These are phyloP conservation scores for Neurospora sp. DNA, from an alignment of 495 filamentous ascomycete species.

Conservation along the genomic window DNA sequence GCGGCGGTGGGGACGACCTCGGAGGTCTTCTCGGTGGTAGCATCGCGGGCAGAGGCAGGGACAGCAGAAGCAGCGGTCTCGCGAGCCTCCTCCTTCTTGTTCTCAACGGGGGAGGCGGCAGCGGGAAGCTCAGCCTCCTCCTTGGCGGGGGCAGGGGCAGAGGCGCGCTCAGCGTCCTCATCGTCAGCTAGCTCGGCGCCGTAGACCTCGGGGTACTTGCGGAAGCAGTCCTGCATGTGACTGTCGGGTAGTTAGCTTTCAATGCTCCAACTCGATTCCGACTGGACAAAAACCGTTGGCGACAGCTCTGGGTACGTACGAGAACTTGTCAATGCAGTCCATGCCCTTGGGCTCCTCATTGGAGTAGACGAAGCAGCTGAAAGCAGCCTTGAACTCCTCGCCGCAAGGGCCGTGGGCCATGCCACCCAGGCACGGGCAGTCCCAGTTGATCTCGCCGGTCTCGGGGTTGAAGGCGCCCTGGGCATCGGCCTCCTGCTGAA, in stretches of 20 bases:
- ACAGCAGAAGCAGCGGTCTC: background rate
- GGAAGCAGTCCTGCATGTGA: slow-evolving; percentile 96
- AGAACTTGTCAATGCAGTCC: slow-evolving; percentile 97
- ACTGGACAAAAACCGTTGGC: background rate
- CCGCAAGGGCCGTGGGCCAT: slow-evolving; percentile 98
- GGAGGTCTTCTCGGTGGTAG: background rate
- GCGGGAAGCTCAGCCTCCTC: background rate
- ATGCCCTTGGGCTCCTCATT: slow-evolving; percentile 96
- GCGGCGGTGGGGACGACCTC: slow-evolving; percentile 10
- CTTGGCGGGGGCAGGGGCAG: slow-evolving; percentile 4
- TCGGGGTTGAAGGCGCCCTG: slow-evolving; percentile 95
- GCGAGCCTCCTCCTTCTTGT: background rate
- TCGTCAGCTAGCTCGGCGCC: slow-evolving; percentile 82
- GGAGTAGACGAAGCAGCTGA: slow-evolving; percentile 95
- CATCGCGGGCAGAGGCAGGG: background rate
- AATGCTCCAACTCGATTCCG: background rate
- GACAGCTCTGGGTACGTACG: slow-evolving; percentile 43
- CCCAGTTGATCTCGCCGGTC: slow-evolving; percentile 99
- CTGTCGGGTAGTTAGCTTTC: slow-evolving; percentile 35
- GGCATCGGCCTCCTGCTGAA: slow-evolving; percentile 71
- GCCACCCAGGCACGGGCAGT: slow-evolving; percentile 92
- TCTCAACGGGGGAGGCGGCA: background rate
- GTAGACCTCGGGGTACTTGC: slow-evolving; percentile 82
- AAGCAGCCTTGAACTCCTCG: slow-evolving; percentile 85
- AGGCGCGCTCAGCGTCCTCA: slow-evolving; percentile 39